Evolutionary conservation across 1,284 basidiomycete species (phyloP).

Genomic region (Sporisorium reilianum): DNA sequence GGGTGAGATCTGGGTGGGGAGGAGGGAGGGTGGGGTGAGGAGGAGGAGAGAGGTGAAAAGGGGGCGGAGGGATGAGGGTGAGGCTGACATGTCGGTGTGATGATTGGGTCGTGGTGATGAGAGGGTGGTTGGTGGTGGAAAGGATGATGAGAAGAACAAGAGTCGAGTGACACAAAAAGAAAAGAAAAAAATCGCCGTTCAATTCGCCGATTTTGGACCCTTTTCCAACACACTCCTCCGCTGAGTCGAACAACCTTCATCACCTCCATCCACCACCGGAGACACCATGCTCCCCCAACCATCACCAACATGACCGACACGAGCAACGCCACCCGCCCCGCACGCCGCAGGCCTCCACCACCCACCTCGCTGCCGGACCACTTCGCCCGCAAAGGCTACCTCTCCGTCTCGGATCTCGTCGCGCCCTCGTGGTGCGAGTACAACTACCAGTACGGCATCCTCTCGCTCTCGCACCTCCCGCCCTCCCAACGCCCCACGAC

Average conservation of each 20-base stretch:
- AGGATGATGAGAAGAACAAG: slow-evolving; percentile 4
- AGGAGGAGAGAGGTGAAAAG: slow-evolving; percentile 34
- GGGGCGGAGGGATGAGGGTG: slow-evolving; percentile 5
- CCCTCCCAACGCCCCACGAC: slow-evolving; percentile 46
- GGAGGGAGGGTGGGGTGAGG: slow-evolving; percentile 13
- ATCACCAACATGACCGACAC: neutral
- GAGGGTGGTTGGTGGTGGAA: neutral
- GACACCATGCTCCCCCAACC: neutral
- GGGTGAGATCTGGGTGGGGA: slow-evolving; percentile 17
- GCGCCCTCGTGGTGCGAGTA: slow-evolving; percentile 66
- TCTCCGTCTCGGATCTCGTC: slow-evolving; percentile 65
- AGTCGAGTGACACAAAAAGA: slow-evolving; percentile 6
- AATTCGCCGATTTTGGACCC: slow-evolving; percentile 13
- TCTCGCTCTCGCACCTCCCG: slow-evolving; percentile 55
- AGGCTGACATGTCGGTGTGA: no score
- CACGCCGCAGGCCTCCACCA: slow-evolving; percentile 10
- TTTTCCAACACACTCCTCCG: no score
- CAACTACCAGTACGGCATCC: slow-evolving; percentile 57
- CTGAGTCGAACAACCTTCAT: neutral
- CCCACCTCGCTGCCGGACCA: slow-evolving; percentile 43
- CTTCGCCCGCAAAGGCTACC: slow-evolving; percentile 42
- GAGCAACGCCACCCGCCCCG: neutral
- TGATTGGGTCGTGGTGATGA: neutral
- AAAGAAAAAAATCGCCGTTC: neutral
- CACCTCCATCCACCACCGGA: neutral